Base-by-base conservation (phyloP, 148 eudicot genomes). In the Hydrangea macrophylla region DNA sequence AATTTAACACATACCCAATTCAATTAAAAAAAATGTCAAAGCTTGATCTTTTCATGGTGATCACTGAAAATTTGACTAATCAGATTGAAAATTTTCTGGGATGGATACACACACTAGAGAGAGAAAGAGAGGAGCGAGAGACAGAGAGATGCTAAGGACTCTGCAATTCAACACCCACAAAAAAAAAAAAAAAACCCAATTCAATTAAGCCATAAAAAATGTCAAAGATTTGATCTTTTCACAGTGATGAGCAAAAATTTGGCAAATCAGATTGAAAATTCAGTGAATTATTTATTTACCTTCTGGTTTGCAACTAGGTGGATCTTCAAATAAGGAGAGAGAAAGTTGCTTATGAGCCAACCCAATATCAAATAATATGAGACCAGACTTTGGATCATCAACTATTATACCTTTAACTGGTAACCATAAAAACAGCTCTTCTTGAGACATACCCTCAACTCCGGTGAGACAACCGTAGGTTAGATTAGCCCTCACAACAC, bases 291-390 rank as follows among this genome's bases (percentile, higher is more conserved):
- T 20, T 11, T 45, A 55, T 39, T 40, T 56, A 83, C 92, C 81
- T 71, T 74, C 48, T 13, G 81, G 65, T 35, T 75, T 80, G 60
- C 98, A 93, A 65, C 86, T 84, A 1, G 83, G 97, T 0, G 97
- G 97, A 80, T 88, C 89, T 78, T 90, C 97, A 72, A 90, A 90
- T 20, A 90, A 76, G 0, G 97, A 90, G 0, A 90, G 69, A 57
- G 97, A 90, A 13, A 88, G 80, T 37, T 90, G 94, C 51, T 90
- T 88, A 18, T 88, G 88, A 73, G 94, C 97, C 69, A 90, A 64
- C 9, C 94, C 97, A 75, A 90, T 88, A 57, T 90, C 94, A 60
- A 90, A 86, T 75, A 86, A 70, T 2, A 90, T 90, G 33, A 90
- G 62, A 2, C 97, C 97, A 22, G 97, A 90, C 37, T 51, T 78